Conservation (phyloP, 768 basidiomycete species). For the Pholiota microspora region DNA sequence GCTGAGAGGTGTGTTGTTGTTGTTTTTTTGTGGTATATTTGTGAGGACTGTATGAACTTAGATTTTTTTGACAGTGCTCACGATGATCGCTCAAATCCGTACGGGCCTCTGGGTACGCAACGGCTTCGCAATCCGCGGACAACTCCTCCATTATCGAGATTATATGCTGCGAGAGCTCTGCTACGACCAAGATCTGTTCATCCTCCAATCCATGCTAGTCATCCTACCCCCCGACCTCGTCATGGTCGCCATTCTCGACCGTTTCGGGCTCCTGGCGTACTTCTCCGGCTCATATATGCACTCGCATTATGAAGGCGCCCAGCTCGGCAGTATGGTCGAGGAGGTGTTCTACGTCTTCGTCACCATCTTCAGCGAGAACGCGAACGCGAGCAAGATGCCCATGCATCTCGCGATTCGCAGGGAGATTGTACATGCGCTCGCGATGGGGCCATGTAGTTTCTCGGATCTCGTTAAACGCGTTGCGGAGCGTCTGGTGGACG, state of each 20-base stretch:
- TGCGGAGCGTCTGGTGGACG: slow-evolving; percentile 86
- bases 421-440: slow-evolving; percentile 89
- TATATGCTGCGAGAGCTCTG: slow-evolving; percentile 94
- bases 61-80: slow-evolving; percentile 60
- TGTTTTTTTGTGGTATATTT: too few relatives aligned
- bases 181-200: slow-evolving; percentile 91
- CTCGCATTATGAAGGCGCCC: slow-evolving; percentile 62
- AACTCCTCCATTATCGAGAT: slow-evolving; percentile 93
- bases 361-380: slow-evolving; percentile 80
- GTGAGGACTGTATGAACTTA: slow-evolving; percentile 3
- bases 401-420: slow-evolving; percentile 65
- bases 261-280: slow-evolving; percentile 79
- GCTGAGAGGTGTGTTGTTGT: slow-evolving; percentile 65
- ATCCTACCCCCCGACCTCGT: slow-evolving; percentile 76
- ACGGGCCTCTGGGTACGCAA: slow-evolving; percentile 98
- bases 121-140: slow-evolving; percentile 92
- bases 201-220: slow-evolving; percentile 82
- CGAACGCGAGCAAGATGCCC: slow-evolving; percentile 67
- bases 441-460: slow-evolving; percentile 83
- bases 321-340: slow-evolving; percentile 84
- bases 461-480: slow-evolving; percentile 91
- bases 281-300: slow-evolving; percentile 67
- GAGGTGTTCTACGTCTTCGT: slow-evolving; percentile 89
- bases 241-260: slow-evolving; percentile 84
- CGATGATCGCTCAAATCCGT: slow-evolving; percentile 93